phyloP scores from a whole-genome alignment of 805 yeast genomes.

The Torulaspora delbrueckii region DNA sequence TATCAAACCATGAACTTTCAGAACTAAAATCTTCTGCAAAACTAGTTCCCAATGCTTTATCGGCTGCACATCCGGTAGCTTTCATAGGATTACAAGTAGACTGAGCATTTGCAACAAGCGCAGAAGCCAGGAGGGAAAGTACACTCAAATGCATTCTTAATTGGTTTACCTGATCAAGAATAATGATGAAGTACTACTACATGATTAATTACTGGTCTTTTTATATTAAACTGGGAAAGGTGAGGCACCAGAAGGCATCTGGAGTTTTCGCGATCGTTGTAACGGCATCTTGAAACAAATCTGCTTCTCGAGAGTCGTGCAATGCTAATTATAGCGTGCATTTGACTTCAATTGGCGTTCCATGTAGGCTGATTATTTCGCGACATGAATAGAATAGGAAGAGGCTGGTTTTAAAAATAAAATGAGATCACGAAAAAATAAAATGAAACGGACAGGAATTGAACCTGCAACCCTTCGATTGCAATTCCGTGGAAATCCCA shows the following conservation, averaged over 20 bases:
- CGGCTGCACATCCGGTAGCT: constrained; percentile 40
- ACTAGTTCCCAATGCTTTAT: constrained; percentile 59
- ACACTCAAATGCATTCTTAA: background rate
- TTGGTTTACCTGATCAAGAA: background rate
- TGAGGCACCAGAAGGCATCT: background rate
- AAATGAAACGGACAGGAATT: constrained; percentile 64
- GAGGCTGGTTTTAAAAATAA: constrained; percentile 4
- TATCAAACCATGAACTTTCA: constrained; percentile 42
- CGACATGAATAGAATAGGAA: background rate
- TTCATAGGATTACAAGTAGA: constrained; percentile 44
- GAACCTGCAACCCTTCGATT: constrained; percentile 73
- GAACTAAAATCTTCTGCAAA: constrained; percentile 48
- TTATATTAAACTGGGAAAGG: background rate
- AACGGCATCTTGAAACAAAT: background rate
- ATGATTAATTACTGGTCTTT: background rate
- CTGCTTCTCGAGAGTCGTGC: background rate
- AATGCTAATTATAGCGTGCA: background rate
- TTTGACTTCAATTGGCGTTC: background rate
- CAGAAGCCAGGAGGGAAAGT: background rate
- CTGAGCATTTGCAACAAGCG: constrained; percentile 8
- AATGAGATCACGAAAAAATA: constrained; percentile 19
- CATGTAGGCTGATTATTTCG: background rate
- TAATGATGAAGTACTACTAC: background rate
- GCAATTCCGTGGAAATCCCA: constrained; percentile 29
- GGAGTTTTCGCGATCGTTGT: background rate